These are phyloP conservation scores for Cochlearia excelsa DNA, from an alignment of 345 rosid genomes.

Conservation along the genomic window DNA sequence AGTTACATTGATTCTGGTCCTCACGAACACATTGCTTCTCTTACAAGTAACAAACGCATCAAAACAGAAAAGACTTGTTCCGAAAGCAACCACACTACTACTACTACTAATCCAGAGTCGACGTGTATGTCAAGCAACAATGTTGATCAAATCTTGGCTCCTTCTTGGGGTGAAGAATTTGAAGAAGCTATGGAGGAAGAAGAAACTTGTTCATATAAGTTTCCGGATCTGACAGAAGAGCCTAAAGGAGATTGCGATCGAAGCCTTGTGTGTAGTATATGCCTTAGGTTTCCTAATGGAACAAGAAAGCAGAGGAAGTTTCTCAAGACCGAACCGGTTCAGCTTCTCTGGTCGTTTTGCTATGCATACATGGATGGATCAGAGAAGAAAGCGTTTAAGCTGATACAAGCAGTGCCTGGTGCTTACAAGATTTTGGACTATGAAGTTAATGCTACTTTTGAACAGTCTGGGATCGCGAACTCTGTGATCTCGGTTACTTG, in stretches of 20 bases:
- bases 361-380: slow-evolving; percentile 49
- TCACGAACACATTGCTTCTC: slow-evolving; percentile 46
- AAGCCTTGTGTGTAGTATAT: slow-evolving; percentile 62
- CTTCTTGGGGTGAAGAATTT: neutral
- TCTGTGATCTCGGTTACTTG: slow-evolving; percentile 69
- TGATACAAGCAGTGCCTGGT: slow-evolving; percentile 71
- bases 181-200: neutral
- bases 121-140: neutral
- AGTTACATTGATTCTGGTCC: slow-evolving; percentile 81
- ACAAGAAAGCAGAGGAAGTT: slow-evolving; percentile 54
- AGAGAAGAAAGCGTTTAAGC: slow-evolving; percentile 48
- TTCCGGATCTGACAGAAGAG: slow-evolving; percentile 70
- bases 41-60: neutral
- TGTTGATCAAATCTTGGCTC: neutral
- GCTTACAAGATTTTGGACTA: slow-evolving; percentile 60
- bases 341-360: slow-evolving; percentile 83
- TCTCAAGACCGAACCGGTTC: slow-evolving; percentile 60
- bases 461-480: slow-evolving; percentile 62
- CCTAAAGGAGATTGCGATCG: slow-evolving; percentile 52
- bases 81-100: neutral
- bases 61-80: neutral
- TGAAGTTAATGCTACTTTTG: slow-evolving; percentile 46
- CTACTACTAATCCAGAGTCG: no score
- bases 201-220: slow-evolving; percentile 20
- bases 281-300: slow-evolving; percentile 46